Base-by-base conservation (phyloP, 805 yeast genomes). In the Lipomyces mesembrius region DNA sequence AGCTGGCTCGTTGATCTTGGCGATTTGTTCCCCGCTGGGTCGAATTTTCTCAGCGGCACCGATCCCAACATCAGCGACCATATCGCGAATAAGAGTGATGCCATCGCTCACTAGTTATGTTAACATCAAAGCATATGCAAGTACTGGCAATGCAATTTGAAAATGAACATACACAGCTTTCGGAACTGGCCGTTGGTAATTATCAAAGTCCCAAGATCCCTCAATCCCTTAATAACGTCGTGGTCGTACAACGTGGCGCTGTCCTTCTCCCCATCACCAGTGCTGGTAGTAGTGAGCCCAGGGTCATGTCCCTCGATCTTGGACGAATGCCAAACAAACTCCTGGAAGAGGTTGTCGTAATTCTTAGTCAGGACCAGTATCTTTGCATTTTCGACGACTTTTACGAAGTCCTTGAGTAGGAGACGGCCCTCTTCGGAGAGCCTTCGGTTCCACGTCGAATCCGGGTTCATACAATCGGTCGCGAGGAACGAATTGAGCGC, bases 111-210 rank as follows among this genome's bases (percentile, higher is more conserved):
- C 69, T 66, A 20, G 1, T 20, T 43, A 39, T 11, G 3, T 29
- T 34, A 53, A 39, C 52, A 35, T 27, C 11, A 4, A 11, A n/a
- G 43, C 51, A 9, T 14, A 14, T n/a, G 56, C 34, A 6, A 25
- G 7, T 25, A 29, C 27, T 43, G 34, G 55, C 39, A 20, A 22
- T 43, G 2, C 5, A 4, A 52, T n/a, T 20, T 12, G 37, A 52
- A 52, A 52, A 52, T 17, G 61, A 35, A 60, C 69, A 25, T 66
- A 66, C 69, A 46, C 9, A 69, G 62, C 56, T 66, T 67, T 37
- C 72, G 68, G 63, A 69, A 69, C 60, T 69, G 68, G 20, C 71
- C 72, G 43, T 69, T 69, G 35, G 72, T 64, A 55, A 69, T 35
- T 25, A 69, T 59, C 39, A 67, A 49, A 5, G 62, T 59, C 27